A percentile compares a stretch with the other conserved stretches of the same genome.
These are phyloP conservation scores for Hypoxylon sp. DNA, from an alignment of 2,329 filamentous ascomycete species.

Conservation along the genomic window DNA sequence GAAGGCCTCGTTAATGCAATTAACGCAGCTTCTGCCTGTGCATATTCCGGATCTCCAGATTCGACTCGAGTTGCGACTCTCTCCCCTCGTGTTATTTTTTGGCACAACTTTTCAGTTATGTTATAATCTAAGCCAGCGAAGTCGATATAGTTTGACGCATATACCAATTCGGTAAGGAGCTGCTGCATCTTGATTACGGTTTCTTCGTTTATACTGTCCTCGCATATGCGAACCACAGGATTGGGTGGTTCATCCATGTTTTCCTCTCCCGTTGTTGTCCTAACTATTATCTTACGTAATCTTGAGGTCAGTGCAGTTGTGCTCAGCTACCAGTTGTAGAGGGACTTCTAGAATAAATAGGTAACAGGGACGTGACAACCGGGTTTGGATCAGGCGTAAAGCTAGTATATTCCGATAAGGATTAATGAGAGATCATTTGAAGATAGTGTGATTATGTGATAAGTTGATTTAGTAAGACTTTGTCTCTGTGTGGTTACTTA, in stretches of 20 bases:
- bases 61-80: slow-evolving; percentile 22
- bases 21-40: slow-evolving; percentile 26
- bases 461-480: neutral
- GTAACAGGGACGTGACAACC: neutral
- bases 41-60: slow-evolving; percentile 26
- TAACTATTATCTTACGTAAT: neutral
- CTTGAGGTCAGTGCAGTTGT: neutral
- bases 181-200: slow-evolving; percentile 11
- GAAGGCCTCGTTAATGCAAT: slow-evolving; percentile 13
- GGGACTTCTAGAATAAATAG: neutral
- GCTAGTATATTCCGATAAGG: neutral
- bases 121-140: slow-evolving; percentile 33
- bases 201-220: no score
- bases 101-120: slow-evolving; percentile 36
- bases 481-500: neutral
- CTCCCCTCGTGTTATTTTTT: slow-evolving; percentile 29
- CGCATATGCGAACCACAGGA: neutral
- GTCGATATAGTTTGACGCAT: slow-evolving; percentile 46
- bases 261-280: neutral
- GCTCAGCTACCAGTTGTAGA: neutral
- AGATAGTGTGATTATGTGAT: neutral
- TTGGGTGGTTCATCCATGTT: neutral
- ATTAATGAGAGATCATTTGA: neutral
- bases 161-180: slow-evolving; percentile 26
- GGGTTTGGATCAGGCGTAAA: neutral